Evolutionary conservation across 2,329 filamentous ascomycete species (phyloP), one percentile per base, ranked within the genome.

Genomic region (Arthrobotrys megalospora): DNA sequence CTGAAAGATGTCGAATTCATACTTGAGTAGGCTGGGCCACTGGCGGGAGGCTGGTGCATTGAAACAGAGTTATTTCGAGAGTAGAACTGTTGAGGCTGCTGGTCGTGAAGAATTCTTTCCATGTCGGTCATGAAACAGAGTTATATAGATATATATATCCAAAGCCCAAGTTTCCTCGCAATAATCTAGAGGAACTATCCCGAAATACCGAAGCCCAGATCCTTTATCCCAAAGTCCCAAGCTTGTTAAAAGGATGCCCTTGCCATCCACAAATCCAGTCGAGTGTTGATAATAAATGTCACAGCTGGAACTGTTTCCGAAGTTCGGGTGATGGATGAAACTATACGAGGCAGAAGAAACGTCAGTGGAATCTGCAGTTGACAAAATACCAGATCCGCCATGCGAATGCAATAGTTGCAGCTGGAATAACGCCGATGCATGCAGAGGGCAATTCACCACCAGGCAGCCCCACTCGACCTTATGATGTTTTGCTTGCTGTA

Each of bases 1-100:
- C 73, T 77, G 47, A 77, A 77, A 38, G 73, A 55, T n/a, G 73
- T 77, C 38, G 73, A 77, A 67, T 77, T 77, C 73, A 77, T 77
- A 50, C 73, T 41, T 38, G 64, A 63, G 50, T 58, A 77, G 24
- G 66, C 52, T 36, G 73, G 52, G 14, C 73, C 73, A 34, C 73
- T 77, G 52, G 47, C 73, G 12, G 73, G 73, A 60, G 73, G 66
- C 19, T 77, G 73, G 52, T 77, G 73, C 45, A 77, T 77, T 53
- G 73, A 67, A 32, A 77, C 73, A 19, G 73, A 77, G 14, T 62
- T 66, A 43, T 60, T 60, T 71, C 73, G 66, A 12, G 73, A 68
- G 58, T 77, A 77, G 43, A 66, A 77, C 43, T 62, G 66, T 47
- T 77, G 73, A 68, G 73, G 41, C 62, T 77, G 73, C 48, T 76